phyloP scores from a whole-genome alignment of 2,329 filamentous ascomycete species.

The Colletotrichum ledebouriae region DNA sequence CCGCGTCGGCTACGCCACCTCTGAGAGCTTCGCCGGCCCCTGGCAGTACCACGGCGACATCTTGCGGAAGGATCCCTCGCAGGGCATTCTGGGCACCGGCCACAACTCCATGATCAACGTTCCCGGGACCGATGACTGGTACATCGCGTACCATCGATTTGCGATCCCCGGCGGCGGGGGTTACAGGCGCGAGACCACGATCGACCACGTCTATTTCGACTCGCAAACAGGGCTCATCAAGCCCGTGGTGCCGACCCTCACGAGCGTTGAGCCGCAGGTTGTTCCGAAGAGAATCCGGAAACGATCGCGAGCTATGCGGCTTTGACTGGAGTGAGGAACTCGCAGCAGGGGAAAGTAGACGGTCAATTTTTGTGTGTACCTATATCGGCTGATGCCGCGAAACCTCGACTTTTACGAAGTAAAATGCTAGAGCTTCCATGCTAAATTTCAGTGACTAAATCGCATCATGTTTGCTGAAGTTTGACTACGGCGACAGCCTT shows the following conservation, averaged over 20 bases:
- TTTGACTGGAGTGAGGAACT: not conserved
- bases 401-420: too few species aligned
- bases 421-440: too few species aligned
- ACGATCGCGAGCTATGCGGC: slow-evolving; percentile 26
- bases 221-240: slow-evolving; percentile 53
- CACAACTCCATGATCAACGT: slow-evolving; percentile 61
- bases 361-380: not conserved
- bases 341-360: not conserved
- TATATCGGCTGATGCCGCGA: too few species aligned
- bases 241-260: slow-evolving; percentile 53
- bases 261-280: slow-evolving; percentile 47
- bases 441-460: too few species aligned
- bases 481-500: too few species aligned
- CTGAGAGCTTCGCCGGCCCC: slow-evolving; percentile 53
- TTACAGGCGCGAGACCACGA: slow-evolving; percentile 57
- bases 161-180: slow-evolving; percentile 60
- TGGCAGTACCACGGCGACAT: slow-evolving; percentile 61
- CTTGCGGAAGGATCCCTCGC: slow-evolving; percentile 55
- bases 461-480: too few species aligned
- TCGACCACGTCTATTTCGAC: slow-evolving; percentile 58
- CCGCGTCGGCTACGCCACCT: slow-evolving; percentile 61
- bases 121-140: slow-evolving; percentile 63
- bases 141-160: slow-evolving; percentile 64
- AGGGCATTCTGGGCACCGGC: slow-evolving; percentile 61
- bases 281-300: slow-evolving; percentile 29